Conservation (phyloP, 2,329 filamentous ascomycete genomes). For the Boeremia lycopersici region DNA sequence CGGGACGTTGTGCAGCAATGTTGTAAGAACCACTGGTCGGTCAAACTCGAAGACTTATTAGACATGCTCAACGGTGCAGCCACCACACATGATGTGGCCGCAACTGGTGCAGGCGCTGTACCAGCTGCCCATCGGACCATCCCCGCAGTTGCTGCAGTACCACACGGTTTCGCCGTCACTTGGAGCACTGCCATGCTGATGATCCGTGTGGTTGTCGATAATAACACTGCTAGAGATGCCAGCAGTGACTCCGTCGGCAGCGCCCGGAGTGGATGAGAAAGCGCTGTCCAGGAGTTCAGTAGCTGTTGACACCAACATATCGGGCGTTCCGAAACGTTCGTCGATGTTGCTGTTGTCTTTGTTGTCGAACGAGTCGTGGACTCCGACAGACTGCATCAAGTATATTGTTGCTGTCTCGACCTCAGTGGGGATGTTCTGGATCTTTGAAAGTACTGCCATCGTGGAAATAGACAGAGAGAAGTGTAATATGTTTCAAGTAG, state of each 20-base stretch:
- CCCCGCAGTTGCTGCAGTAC: constrained; percentile 22
- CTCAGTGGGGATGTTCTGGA: background rate
- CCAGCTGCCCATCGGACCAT: constrained; percentile 17
- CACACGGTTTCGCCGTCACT: constrained; percentile 17
- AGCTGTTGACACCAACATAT: background rate
- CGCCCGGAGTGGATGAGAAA: background rate
- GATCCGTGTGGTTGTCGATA: background rate
- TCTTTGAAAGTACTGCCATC: background rate
- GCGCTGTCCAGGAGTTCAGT: background rate
- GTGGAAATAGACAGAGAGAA: background rate
- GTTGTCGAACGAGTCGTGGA: background rate
- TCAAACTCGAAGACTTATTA: background rate
- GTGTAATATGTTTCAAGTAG: background rate
- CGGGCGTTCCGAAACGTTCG: background rate
- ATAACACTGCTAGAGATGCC: too few relatives aligned
- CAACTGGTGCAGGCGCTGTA: background rate
- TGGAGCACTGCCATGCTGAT: background rate
- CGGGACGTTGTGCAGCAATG: too few relatives aligned
- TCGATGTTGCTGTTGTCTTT: background rate
- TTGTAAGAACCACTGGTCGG: background rate
- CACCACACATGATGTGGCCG: background rate
- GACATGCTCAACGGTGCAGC: background rate
- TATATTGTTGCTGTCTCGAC: background rate
- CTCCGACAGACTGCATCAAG: background rate
- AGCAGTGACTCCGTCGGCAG: background rate